Evolutionary conservation across 1,284 basidiomycete genomes (phyloP).

Genomic region (Fomes fomentarius): DNA sequence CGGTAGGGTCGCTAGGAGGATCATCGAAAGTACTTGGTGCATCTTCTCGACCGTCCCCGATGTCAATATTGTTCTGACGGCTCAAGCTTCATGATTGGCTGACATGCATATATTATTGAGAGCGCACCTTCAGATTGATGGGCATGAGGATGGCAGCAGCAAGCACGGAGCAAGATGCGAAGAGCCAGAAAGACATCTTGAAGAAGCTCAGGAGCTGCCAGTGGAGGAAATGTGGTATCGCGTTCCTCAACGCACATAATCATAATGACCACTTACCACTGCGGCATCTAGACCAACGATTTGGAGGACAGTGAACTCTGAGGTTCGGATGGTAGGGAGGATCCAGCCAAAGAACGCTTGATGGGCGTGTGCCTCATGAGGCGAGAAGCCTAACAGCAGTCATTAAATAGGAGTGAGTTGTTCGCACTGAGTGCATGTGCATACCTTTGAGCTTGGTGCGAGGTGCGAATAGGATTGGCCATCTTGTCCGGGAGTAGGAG

Average conservation of each 20-base stretch:
- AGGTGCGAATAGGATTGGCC: conserved; percentile 90
- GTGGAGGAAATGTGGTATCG: not conserved
- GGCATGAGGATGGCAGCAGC: conserved; percentile 86
- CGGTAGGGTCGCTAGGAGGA: conserved; percentile 34
- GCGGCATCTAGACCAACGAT: conserved; percentile 97
- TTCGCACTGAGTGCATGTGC: conserved; percentile 13
- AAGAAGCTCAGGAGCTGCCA: conserved; percentile 88
- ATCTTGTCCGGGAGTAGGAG: conserved; percentile 84
- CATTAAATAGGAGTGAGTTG: not conserved
- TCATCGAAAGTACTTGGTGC: conserved; percentile 37
- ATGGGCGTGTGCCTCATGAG: conserved; percentile 85
- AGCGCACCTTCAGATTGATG: conserved; percentile 80
- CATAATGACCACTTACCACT: conserved; percentile 57
- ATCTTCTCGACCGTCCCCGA: conserved; percentile 59
- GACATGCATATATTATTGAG: not conserved
- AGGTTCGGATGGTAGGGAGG: conserved; percentile 86
- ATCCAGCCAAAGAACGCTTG: conserved; percentile 95
- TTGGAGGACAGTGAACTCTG: conserved; percentile 93
- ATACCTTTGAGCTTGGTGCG: conserved; percentile 92
- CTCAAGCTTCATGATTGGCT: conserved; percentile 14
- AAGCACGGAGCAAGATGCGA: conserved; percentile 83
- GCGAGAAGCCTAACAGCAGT: conserved; percentile 72
- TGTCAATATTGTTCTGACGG: conserved; percentile 70
- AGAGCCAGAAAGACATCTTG: conserved; percentile 93
- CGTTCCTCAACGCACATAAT: not conserved